These are phyloP conservation scores for Cyberlindnera amylophila DNA, from an alignment of 805 yeast genomes.

Conservation along the genomic window DNA sequence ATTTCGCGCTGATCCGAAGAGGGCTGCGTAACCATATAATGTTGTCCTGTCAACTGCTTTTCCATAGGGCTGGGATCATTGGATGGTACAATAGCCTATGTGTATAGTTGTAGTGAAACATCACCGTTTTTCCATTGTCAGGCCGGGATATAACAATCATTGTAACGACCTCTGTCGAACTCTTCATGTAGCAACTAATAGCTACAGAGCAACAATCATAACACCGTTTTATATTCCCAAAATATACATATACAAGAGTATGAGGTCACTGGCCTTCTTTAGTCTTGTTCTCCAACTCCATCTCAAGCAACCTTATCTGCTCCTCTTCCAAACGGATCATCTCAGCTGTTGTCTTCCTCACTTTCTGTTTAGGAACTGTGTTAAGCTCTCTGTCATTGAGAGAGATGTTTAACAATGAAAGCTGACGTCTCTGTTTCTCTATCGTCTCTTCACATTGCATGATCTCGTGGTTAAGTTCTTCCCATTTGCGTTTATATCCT, in stretches of 20 bases:
- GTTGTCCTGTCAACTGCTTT: no score
- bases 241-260: no score
- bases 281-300: slow-evolving; percentile 27
- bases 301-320: slow-evolving; percentile 42
- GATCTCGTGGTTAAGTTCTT: slow-evolving; percentile 35
- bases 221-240: no score
- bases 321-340: slow-evolving; percentile 42
- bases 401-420: slow-evolving; percentile 34
- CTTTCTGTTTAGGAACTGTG: slow-evolving; percentile 15
- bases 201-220: no score
- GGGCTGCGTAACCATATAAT: not conserved
- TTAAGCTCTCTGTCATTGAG: slow-evolving; percentile 21
- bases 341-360: slow-evolving; percentile 20
- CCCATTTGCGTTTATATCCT: slow-evolving; percentile 31
- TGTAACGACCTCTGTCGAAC: no score
- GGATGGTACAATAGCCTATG: no score
- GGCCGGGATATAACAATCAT: no score
- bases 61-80: no score
- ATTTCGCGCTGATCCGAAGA: not conserved
- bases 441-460: slow-evolving; percentile 39
- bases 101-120: no score
- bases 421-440: slow-evolving; percentile 40
- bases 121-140: no score
- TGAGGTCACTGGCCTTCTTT: not conserved
- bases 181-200: no score